Conservation (phyloP, 2,329 filamentous ascomycete genomes). For the Colletotrichum paranaense region DNA sequence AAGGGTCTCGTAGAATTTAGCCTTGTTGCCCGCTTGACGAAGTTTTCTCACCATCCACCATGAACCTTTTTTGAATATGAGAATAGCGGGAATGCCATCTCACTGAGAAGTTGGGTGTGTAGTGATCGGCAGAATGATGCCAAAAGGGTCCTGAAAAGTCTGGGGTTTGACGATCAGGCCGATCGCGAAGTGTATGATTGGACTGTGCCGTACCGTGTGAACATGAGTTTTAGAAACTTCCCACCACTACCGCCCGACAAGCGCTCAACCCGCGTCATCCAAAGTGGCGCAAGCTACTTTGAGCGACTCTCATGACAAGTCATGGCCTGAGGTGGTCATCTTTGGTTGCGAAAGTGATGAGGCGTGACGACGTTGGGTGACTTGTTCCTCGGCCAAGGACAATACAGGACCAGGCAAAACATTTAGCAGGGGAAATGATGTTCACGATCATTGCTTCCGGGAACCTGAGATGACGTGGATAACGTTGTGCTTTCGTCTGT, state of each 20-base stretch:
- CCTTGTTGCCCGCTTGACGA: too few species aligned
- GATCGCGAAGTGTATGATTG: not conserved
- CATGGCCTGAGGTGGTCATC: not conserved
- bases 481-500: too few species aligned
- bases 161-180: conserved; percentile 18
- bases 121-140: conserved; percentile 25
- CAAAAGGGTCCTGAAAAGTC: conserved; percentile 22
- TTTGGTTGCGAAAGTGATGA: not conserved
- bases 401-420: not conserved
- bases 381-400: conserved; percentile 18
- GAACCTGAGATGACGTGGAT: too few species aligned
- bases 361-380: not conserved
- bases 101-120: too few species aligned
- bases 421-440: too few species aligned
- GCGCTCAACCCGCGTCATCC: conserved; percentile 2
- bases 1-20: too few species aligned
- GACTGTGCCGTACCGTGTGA: conserved; percentile 21
- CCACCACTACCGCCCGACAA: not conserved
- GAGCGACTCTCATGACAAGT: not conserved
- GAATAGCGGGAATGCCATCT: too few species aligned
- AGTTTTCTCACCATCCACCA: too few species aligned
- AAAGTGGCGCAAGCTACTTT: conserved; percentile 1
- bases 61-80: not conserved
- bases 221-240: not conserved
- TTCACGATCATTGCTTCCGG: too few species aligned